phyloP scores from a whole-genome alignment of 163 green algal genomes.

The Chlorella variabilis region DNA sequence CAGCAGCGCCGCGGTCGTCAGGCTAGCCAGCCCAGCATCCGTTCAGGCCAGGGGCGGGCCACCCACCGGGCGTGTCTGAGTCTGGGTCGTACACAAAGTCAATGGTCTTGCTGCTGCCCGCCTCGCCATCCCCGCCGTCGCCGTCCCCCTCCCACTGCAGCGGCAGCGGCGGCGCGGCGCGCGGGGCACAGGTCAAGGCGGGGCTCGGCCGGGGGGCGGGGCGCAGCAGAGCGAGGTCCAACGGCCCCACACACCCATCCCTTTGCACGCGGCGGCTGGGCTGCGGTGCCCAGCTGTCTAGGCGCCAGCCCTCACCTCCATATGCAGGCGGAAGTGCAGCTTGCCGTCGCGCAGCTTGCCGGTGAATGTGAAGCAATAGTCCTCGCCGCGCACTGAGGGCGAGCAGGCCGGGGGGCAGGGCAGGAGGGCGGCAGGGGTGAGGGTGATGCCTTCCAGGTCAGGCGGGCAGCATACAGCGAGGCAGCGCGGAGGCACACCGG shows the following conservation, averaged over 20 bases:
- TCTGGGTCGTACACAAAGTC: slow-evolving; percentile 94
- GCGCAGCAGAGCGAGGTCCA: too few relatives aligned
- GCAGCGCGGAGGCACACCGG: too few relatives aligned
- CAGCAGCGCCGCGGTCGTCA: too few relatives aligned
- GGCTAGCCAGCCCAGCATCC: too few relatives aligned
- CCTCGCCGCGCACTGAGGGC: slow-evolving; percentile 77
- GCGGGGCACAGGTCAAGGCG: not conserved
- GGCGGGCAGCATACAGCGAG: too few relatives aligned
- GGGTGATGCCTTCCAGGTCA: too few relatives aligned
- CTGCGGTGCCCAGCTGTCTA: too few relatives aligned
- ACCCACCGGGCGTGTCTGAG: slow-evolving; percentile 58
- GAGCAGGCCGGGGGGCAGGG: not conserved
- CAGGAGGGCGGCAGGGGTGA: not conserved
- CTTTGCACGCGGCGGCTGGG: too few relatives aligned
- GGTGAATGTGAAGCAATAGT: slow-evolving; percentile 91
- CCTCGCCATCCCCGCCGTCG: slow-evolving; percentile 36
- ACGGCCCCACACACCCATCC: too few relatives aligned
- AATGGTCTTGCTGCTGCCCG: slow-evolving; percentile 72
- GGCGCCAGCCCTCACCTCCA: slow-evolving; percentile 58
- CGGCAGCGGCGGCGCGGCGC: not conserved
- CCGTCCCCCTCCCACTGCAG: slow-evolving; percentile 68
- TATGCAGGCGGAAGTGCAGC: slow-evolving; percentile 85
- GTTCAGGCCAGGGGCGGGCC: too few relatives aligned
- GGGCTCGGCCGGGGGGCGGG: too few relatives aligned
- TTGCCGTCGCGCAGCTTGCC: slow-evolving; percentile 75